Percentiles rank a stretch among this genome's conserved stretches.
Evolutionary conservation across 1,284 basidiomycete species (phyloP).

Genomic region (Fomitopsis pinicola): DNA sequence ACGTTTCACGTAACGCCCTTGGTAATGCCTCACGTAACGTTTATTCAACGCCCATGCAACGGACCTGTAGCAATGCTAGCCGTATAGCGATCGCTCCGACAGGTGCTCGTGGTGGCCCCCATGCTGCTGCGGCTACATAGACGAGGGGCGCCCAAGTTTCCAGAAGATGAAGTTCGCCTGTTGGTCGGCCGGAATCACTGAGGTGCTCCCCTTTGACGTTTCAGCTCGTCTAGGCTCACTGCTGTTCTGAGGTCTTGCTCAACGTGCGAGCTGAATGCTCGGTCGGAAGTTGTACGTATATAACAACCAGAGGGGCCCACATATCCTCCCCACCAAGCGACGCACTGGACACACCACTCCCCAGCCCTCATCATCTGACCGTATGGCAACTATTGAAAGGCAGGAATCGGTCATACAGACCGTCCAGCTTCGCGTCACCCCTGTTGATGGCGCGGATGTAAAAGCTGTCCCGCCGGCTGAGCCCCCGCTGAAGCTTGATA

Average conservation of each 20-base stretch:
- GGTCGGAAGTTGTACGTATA: background rate
- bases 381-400: background rate
- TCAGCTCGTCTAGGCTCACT: background rate
- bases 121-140: background rate
- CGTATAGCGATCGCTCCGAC: background rate
- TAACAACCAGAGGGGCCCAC: background rate
- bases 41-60: background rate
- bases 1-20: background rate
- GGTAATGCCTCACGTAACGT: background rate
- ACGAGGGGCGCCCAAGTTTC: background rate
- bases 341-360: background rate
- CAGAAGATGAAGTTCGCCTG: conserved; percentile 1
- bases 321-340: background rate
- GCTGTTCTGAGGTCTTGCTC: background rate
- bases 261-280: background rate
- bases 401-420: background rate
- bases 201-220: background rate
- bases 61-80: background rate
- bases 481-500: conserved; percentile 33
- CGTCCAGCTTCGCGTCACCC: background rate
- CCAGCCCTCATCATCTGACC: background rate
- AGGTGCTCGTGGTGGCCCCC: background rate
- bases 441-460: background rate
- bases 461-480: background rate
- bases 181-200: background rate